Percentiles rank a stretch among this genome's conserved stretches.
phyloP scores from a whole-genome alignment of 2,329 filamentous ascomycete species.

The Parascedosporium putredinis region DNA sequence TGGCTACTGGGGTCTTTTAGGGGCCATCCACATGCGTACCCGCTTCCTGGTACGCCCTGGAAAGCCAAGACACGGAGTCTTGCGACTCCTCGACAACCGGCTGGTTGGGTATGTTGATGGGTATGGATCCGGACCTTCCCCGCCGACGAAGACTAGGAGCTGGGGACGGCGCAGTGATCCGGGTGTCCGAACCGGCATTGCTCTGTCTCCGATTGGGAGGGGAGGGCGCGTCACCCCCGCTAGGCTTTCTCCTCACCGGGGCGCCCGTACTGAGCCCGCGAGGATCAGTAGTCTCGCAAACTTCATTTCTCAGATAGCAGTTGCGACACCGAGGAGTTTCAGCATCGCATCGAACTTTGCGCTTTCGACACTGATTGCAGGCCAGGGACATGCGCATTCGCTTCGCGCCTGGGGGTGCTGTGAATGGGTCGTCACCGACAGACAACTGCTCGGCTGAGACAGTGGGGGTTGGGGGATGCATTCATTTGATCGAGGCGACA shows the following conservation, averaged over 20 bases:
- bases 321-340: conserved; percentile 18
- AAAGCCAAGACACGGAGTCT: neutral
- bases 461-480: neutral
- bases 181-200: neutral
- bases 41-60: neutral
- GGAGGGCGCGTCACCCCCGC: neutral
- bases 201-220: neutral
- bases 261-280: neutral
- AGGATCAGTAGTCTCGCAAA: neutral
- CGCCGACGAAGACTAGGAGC: neutral
- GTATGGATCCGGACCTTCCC: neutral
- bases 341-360: conserved; percentile 21
- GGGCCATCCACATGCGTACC: neutral
- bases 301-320: conserved; percentile 11
- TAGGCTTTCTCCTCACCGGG: neutral
- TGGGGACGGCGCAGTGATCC: neutral
- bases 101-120: neutral
- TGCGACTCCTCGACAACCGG: neutral
- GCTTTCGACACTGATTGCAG: conserved; percentile 19
- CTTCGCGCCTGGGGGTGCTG: conserved; percentile 8
- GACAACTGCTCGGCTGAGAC: neutral
- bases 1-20: neutral
- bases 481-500: neutral
- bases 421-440: neutral
- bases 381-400: conserved; percentile 15